phyloP scores from a whole-genome alignment of 2,329 filamentous ascomycete genomes.

The Coccinonectria pachysandricola region DNA sequence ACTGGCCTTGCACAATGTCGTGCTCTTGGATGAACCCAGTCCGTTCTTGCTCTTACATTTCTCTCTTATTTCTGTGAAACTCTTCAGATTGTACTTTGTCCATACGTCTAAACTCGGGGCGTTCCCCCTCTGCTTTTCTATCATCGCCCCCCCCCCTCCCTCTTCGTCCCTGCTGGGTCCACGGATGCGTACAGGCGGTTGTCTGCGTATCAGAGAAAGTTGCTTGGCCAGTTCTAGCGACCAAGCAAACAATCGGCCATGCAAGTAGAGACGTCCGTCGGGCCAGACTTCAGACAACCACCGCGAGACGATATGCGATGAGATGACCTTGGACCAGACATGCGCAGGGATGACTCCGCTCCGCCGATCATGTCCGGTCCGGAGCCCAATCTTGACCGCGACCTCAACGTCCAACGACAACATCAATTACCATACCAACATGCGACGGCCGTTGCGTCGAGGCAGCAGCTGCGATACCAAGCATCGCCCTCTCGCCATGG shows the following conservation, averaged over 20 bases:
- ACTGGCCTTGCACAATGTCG: conserved; percentile 21
- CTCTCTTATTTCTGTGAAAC: conserved; percentile 17
- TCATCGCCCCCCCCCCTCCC: conserved; percentile 9
- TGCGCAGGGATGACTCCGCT: conserved; percentile 22
- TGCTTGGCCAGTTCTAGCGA: conserved; percentile 5
- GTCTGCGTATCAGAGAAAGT: conserved; percentile 1
- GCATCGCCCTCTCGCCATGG: conserved; percentile 38
- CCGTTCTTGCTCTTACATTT: conserved; percentile 17
- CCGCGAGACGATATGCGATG: conserved; percentile 17
- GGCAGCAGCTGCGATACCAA: conserved; percentile 24
- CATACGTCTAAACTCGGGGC: no score
- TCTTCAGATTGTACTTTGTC: conserved; percentile 12
- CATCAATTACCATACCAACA: conserved; percentile 41
- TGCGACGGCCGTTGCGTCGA: no score
- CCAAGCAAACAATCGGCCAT: conserved; percentile 2
- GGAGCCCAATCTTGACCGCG: conserved; percentile 22
- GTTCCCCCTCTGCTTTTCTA: no score
- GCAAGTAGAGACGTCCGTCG: no score
- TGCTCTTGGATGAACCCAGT: conserved; percentile 21
- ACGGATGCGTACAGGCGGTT: conserved; percentile 8
- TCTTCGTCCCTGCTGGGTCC: conserved; percentile 7
- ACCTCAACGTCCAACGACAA: conserved; percentile 22
- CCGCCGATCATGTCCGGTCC: conserved; percentile 21
- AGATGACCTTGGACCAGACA: conserved; percentile 21
- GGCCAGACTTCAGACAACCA: no score